A percentile compares a stretch with the other conserved stretches of the same genome.
Conservation (phyloP, 345 rosid genomes). For the Citrus hindsii region DNA sequence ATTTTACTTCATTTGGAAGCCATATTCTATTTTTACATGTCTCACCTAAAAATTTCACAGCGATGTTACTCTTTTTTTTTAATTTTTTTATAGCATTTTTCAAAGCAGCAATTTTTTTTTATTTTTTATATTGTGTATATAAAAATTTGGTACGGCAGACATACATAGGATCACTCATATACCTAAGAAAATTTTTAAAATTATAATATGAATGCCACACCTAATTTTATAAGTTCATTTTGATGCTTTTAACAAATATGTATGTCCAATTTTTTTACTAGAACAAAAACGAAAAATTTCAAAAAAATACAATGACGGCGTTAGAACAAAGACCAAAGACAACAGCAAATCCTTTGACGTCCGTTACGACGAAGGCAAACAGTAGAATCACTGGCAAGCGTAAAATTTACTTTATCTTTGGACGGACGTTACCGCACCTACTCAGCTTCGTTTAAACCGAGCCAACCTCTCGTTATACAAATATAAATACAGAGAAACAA, state of each 20-base stretch:
- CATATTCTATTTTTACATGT: background rate
- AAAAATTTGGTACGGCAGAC: too few species aligned
- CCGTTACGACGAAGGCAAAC: constrained; percentile 4
- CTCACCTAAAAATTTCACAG: background rate
- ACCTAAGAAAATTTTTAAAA: too few species aligned
- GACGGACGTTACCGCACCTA: constrained; percentile 11
- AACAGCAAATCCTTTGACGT: background rate
- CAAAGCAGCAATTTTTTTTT: too few species aligned
- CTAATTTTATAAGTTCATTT: too few species aligned
- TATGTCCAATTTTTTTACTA: background rate
- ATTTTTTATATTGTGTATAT: too few species aligned
- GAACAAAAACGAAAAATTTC: background rate
- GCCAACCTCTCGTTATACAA: background rate
- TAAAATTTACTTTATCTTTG: background rate
- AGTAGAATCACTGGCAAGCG: background rate
- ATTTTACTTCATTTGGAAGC: background rate
- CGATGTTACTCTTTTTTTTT: too few species aligned
- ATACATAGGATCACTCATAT: too few species aligned
- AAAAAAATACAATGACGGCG: background rate
- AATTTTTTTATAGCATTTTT: too few species aligned
- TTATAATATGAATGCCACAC: too few species aligned
- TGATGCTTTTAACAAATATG: too few species aligned
- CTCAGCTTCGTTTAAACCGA: constrained; percentile 5
- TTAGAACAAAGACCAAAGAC: background rate
- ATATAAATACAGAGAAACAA: background rate